phyloP scores from a whole-genome alignment of 1,284 basidiomycete species.

The Porodaedalea pini region DNA sequence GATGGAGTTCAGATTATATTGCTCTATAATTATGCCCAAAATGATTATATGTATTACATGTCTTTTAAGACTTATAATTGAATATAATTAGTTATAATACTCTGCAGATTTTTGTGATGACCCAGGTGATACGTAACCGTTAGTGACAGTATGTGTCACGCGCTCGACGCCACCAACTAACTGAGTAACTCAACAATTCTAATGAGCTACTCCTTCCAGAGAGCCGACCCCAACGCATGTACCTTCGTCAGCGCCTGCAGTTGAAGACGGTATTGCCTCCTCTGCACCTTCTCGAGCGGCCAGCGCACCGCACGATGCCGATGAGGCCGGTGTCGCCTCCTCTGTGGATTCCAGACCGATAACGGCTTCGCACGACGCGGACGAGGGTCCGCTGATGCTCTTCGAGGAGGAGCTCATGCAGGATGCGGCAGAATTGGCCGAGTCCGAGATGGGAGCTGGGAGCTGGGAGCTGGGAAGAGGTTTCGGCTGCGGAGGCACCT shows the following conservation, averaged over 20 bases:
- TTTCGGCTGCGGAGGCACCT: neutral
- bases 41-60: no score
- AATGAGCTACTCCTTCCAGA: neutral
- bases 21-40: no score
- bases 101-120: no score
- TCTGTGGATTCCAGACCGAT: neutral
- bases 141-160: no score
- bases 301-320: neutral
- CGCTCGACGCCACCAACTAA: no score
- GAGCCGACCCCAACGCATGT: neutral
- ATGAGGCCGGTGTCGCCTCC: neutral
- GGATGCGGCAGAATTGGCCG: neutral
- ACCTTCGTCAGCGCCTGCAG: neutral
- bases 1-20: no score
- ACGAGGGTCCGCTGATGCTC: slow-evolving; percentile 5
- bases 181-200: no score
- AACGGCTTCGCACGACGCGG: neutral
- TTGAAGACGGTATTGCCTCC: neutral
- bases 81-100: no score
- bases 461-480: neutral
- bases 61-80: no score
- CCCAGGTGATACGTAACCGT: no score
- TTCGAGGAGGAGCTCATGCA: slow-evolving; percentile 13
- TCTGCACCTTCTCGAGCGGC: neutral
- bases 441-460: neutral